Base-by-base conservation (phyloP, 2,329 filamentous ascomycete species). In the Fusarium sp. region DNA sequence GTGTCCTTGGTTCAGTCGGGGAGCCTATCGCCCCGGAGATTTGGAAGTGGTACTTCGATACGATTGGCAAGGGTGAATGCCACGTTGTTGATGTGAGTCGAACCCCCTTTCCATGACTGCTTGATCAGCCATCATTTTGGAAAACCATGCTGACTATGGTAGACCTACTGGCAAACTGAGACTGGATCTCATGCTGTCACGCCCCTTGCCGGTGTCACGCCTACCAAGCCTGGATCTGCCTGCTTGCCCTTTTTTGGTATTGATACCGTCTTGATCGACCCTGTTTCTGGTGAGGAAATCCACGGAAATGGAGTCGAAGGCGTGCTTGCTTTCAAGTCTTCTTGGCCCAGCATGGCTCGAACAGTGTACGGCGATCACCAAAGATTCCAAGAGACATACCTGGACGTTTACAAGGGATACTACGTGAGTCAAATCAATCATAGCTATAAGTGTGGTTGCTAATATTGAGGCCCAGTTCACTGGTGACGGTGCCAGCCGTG, bases 151-250 rank as follows among this genome's bases (percentile, higher is more conserved):
- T 68, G 0, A 69, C 39, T 20, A 3, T 1, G 52, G 20, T 80
- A 97, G 94, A 98, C 95, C 60, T 98, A 98, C 88, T 98, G 95
- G 95, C 95, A 98, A 90, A 98, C 95, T 39, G 95, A 98, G 86
- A 98, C 96, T 2, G 95, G 96, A 63, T 98, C 94, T 66, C 92
- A 98, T 83, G 95, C 95, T 74, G 97, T 98, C 82, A 94, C 95
- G 2, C 96, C 95, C 9, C 88, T 98, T 50, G 95, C 93, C 60
- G 95, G 95, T 79, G 90, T 98, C 35, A 98, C 95, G 1, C 94
- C 95, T 9, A 98, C 95, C 18, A 98, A 98, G 86, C 95, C 95
- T 34, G 95, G 95, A 67, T 96, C 93, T 79, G 95, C 95, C 2
- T 97, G 95, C 7, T 88, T 98, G 34, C 95, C 96, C n/a, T 98